Evolutionary conservation across 768 basidiomycete genomes (phyloP), one percentile per base, ranked within the genome.

Genomic region (Galerina sulciceps): DNA sequence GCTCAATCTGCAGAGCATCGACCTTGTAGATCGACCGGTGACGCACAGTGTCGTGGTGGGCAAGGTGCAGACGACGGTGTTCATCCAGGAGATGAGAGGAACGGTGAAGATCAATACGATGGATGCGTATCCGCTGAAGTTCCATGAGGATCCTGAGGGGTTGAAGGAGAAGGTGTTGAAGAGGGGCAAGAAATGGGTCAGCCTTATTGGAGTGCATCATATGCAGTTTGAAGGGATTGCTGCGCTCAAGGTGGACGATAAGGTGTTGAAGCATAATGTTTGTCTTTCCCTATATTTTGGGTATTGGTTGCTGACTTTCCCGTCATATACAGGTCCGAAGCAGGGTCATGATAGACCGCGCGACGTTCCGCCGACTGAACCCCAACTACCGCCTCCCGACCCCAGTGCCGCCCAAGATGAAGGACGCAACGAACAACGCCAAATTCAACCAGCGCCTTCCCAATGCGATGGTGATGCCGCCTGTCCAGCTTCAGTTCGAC

Each of bases 291-390:
- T 31, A 31, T 17, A 26, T 17, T 18, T 22, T 38, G 37, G 18
- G 35, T 34, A 43, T 38, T 44, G 20, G 51, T 14, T 13, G 22
- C 31, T 44, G 26, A 34, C 35, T 45, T 1, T 35, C 15, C 14
- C 10, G 18, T 13, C 18, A 13, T 45, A 34, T 40, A 0, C 58
- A 86, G 85, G 76, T 86, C 37, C 78, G 75, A 38, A 79, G 84
- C 41, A 75, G 86, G 15, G 79, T 87, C 52, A 87, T 88, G 84
- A 71, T 88, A 44, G 87, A 88, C 64, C 70, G 84, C 76, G 78
- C 73, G 8, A 81, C 80, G 2, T 87, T 87, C 76, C 76, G 78
- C 41, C 75, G 80, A 26, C 66, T 81, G 55, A 84, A 86, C 62
- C 66, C 81, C 0, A 82, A 81, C 65, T 84, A 85, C 64, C 62